Conservation (phyloP, 352 stramenopile genomes). For the Globisporangium radiosum region DNA sequence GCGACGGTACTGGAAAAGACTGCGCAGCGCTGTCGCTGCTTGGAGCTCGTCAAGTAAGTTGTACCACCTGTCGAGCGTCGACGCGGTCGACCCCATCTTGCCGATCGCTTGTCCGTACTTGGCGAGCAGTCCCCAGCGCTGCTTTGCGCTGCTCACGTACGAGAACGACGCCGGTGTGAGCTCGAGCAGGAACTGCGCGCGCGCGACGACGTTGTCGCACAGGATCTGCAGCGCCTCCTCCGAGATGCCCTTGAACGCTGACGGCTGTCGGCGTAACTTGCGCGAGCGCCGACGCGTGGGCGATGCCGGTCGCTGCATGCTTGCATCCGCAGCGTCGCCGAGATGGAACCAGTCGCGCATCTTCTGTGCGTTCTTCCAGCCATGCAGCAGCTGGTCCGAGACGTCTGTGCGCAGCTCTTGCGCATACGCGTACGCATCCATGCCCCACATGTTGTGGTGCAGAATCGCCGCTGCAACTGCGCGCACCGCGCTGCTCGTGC, state of each 20-base stretch:
- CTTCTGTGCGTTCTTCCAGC: constrained; percentile 83
- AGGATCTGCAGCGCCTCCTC: constrained; percentile 63
- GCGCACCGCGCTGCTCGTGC: constrained; percentile 55
- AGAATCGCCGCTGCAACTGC: constrained; percentile 71
- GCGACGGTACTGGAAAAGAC: constrained; percentile 65
- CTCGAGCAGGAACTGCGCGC: constrained; percentile 64
- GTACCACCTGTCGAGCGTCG: constrained; percentile 73
- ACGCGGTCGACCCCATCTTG: constrained; percentile 32
- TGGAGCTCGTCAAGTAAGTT: constrained; percentile 72
- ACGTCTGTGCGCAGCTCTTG: constrained; percentile 51
- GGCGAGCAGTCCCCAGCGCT: constrained; percentile 58
- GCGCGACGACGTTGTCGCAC: constrained; percentile 65
- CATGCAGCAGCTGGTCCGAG: constrained; percentile 56
- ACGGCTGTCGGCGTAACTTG: constrained; percentile 56
- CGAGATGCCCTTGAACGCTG: constrained; percentile 69
- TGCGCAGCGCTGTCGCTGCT: constrained; percentile 63
- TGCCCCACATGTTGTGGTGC: constrained; percentile 84
- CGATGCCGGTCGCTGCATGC: constrained; percentile 27
- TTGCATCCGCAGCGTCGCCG: constrained; percentile 59
- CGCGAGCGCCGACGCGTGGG: constrained; percentile 24
- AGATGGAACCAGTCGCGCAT: constrained; percentile 86
- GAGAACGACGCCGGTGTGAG: constrained; percentile 71
- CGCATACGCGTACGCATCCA: constrained; percentile 71
- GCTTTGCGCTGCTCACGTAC: constrained; percentile 62
- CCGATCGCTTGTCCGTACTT: constrained; percentile 68